These are phyloP conservation scores for cucumber (Cucumis sativus) DNA, from an alignment of 306 rosid species.

Conservation along the genomic window DNA sequence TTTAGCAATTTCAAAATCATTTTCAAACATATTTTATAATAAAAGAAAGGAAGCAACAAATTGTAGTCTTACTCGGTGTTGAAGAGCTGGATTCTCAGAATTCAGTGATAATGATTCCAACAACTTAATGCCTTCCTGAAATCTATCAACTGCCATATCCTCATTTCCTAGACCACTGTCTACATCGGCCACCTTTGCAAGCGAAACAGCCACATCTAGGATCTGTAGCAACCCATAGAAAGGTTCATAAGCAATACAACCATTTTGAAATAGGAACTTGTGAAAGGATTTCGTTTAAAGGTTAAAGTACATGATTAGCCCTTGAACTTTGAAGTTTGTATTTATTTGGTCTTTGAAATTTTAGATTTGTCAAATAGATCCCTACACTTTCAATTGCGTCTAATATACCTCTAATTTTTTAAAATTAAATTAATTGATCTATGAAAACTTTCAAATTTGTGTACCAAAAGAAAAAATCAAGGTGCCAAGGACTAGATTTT, in stretches of 20 bases:
- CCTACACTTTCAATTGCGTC: no score
- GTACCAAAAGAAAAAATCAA: no score
- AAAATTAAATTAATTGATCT: no score
- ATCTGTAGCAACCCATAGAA: slow-evolving; percentile 31
- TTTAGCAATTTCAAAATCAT: no score
- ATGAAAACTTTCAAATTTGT: no score
- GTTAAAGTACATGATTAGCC: no score
- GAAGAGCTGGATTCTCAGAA: slow-evolving; percentile 46
- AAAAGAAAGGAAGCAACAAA: neutral
- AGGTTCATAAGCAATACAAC: neutral
- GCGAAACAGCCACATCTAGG: slow-evolving; percentile 77
- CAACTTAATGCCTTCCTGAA: slow-evolving; percentile 73
- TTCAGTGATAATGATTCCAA: slow-evolving; percentile 53
- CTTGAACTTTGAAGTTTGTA: no score
- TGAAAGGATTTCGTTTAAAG: neutral
- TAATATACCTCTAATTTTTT: no score
- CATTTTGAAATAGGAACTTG: slow-evolving; percentile 3
- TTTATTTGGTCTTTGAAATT: no score
- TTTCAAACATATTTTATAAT: neutral
- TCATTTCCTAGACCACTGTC: slow-evolving; percentile 80
- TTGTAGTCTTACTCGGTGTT: slow-evolving; percentile 43
- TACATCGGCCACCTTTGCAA: slow-evolving; percentile 87
- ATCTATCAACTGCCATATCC: slow-evolving; percentile 53
- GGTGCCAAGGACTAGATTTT: no score
- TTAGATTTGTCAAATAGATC: no score